Conservation (phyloP, 352 stramenopile genomes). For the Pythium apleroticum region DNA sequence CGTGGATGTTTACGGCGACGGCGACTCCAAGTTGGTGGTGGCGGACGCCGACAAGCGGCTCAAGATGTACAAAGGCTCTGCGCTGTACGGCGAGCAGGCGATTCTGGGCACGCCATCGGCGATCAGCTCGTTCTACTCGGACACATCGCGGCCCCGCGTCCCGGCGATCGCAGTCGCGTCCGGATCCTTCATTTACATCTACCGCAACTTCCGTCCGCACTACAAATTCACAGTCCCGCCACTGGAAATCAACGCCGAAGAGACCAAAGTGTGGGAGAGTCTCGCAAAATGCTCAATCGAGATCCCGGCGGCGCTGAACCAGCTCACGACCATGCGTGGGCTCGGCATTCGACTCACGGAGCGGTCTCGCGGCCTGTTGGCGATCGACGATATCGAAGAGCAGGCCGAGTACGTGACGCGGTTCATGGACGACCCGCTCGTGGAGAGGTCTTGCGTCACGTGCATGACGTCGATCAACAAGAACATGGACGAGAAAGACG, state of each 20-base stretch:
- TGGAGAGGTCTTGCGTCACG: conserved; percentile 77
- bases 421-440: conserved; percentile 75
- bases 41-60: conserved; percentile 78
- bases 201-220: conserved; percentile 89
- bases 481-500: conserved; percentile 83
- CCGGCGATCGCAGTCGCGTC: conserved; percentile 86
- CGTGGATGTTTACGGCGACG: conserved; percentile 83
- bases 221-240: conserved; percentile 89
- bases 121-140: conserved; percentile 82
- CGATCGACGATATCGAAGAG: conserved; percentile 82
- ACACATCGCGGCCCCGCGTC: conserved; percentile 66
- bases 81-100: conserved; percentile 74
- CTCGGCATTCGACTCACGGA: conserved; percentile 68
- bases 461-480: conserved; percentile 91
- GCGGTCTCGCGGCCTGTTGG: conserved; percentile 65
- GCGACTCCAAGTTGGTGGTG: conserved; percentile 78
- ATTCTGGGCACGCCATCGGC: conserved; percentile 75
- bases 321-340: conserved; percentile 67
- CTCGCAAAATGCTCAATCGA: conserved; percentile 72
- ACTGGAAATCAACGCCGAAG: conserved; percentile 70
- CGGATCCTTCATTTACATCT: conserved; percentile 89
- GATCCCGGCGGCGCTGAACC: conserved; percentile 58
- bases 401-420: conserved; percentile 79
- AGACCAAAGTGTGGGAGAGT: conserved; percentile 69
- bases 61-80: conserved; percentile 90